A percentile compares a stretch with the other conserved stretches of the same genome.
Evolutionary conservation across 176 grass and related monocot species (phyloP).

Genomic region (Eremochloa ophiuroides): DNA sequence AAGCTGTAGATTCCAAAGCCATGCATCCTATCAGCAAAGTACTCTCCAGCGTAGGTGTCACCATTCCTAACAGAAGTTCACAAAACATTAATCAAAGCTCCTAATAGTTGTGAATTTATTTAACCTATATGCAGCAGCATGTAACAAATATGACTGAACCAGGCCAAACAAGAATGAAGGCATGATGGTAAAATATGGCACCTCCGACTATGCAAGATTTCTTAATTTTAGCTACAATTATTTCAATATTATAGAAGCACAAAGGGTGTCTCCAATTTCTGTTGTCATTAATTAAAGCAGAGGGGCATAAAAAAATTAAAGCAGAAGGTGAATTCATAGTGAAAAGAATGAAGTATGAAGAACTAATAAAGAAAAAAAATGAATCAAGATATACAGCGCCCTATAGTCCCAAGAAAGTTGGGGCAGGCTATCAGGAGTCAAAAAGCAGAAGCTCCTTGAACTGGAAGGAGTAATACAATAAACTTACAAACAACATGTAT

Average conservation of each 20-base stretch:
- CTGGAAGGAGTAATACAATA: not conserved
- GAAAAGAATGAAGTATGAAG: not conserved
- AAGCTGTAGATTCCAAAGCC: constrained; percentile 97
- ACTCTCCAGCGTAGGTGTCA: constrained; percentile 89
- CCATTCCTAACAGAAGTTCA: constrained; percentile 66
- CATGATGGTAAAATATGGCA: not conserved
- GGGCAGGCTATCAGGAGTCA: not conserved
- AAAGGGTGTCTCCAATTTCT: not conserved
- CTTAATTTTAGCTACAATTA: not conserved
- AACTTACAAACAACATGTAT: not conserved
- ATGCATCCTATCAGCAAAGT: constrained; percentile 98
- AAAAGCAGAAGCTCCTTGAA: not conserved
- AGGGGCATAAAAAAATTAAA: not conserved
- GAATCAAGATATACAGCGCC: not conserved
- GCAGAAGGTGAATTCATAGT: not conserved
- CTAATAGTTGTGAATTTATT: not conserved
- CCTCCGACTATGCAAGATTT: not conserved
- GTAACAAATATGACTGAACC: not conserved
- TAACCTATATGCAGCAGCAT: not conserved
- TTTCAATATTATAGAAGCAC: not conserved
- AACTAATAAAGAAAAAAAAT: not conserved
- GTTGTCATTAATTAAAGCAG: not conserved
- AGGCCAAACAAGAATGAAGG: constrained; percentile 5
- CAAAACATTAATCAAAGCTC: constrained; percentile 33
- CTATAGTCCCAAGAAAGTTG: not conserved